Base-by-base conservation (phyloP, 768 basidiomycete species). In the Auriscalpium orientale region DNA sequence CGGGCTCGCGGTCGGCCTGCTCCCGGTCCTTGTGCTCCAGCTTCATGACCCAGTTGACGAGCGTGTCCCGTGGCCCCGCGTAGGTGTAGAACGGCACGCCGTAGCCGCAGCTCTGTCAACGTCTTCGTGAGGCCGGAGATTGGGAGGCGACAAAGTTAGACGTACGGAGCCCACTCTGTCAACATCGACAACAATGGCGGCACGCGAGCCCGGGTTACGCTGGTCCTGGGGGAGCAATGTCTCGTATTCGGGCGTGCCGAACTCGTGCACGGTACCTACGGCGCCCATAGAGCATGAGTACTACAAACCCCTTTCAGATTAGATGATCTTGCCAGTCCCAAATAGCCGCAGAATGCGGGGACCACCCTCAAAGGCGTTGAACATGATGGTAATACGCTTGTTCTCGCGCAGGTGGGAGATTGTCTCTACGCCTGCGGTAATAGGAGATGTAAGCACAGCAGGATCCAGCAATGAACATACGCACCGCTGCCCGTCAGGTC, bases 401-500 rank as follows among this genome's bases (percentile, higher is more conserved):
- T 86, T 86, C 61, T 85, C 83, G n/a, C 78, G 73, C 36, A 85
- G 49, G 59, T 85, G 84, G 1, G 83, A 71, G 45, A 83, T 76
- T 0, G 82, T 84, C 66, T 84, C 83, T 40, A 76, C 62, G 9
- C 82, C 80, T 83, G 49, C 21, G 13, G 1, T 28, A 7, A 28
- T 28, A 28, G 22, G 2, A 28, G 28, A 5, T 28, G 28, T 28
- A 28, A 28, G 49, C 18, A 37, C 37, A 28, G 20, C 21, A n/a
- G 37, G 35, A 7, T 46, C 46, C 56, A 20, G 36, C 4, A 54
- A 34, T 28, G 37, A 51, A 13, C 12, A 28, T n/a, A 71, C 75
- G 44, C 57, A 84, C 85, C 85, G 58, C 83, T 82, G 9, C 87
- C 87, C 18, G 80, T 82, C 46, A 86, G 72, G 65, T 89, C 86